Evolutionary conservation across 306 rosid species (phyloP).

Genomic region (Pterocarpus santalinus): DNA sequence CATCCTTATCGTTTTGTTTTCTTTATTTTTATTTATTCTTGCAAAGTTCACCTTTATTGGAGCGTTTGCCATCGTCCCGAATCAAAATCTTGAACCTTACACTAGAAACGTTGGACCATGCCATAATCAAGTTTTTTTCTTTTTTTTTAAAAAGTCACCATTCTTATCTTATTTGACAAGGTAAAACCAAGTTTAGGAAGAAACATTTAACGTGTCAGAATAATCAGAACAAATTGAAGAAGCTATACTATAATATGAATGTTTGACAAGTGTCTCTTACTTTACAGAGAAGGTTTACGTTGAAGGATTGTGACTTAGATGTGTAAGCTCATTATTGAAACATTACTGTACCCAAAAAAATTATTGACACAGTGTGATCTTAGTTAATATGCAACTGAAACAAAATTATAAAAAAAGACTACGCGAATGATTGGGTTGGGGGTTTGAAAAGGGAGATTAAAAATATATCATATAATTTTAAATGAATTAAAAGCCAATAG

Average conservation of each 20-base stretch:
- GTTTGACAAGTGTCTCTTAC: neutral
- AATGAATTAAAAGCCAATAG: neutral
- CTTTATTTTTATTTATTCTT: neutral
- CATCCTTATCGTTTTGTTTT: neutral
- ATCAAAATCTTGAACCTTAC: neutral
- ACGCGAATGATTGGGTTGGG: too few species aligned
- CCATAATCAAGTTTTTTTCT: neutral
- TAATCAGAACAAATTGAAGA: neutral
- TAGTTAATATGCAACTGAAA: neutral
- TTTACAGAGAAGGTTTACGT: conserved; percentile 3
- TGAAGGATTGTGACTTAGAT: neutral
- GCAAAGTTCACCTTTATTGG: neutral
- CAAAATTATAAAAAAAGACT: neutral
- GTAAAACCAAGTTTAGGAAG: neutral
- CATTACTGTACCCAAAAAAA: neutral
- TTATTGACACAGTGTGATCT: neutral
- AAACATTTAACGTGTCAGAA: neutral
- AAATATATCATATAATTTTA: neutral
- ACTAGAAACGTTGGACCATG: neutral
- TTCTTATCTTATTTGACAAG: conserved; percentile 3
- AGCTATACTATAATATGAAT: conserved; percentile 3
- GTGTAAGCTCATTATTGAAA: conserved; percentile 9
- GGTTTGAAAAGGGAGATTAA: too few species aligned
- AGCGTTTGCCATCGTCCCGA: neutral
- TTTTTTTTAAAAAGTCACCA: too few species aligned